phyloP scores from a whole-genome alignment of 2,329 filamentous ascomycete species.

The Cercospora janseana region DNA sequence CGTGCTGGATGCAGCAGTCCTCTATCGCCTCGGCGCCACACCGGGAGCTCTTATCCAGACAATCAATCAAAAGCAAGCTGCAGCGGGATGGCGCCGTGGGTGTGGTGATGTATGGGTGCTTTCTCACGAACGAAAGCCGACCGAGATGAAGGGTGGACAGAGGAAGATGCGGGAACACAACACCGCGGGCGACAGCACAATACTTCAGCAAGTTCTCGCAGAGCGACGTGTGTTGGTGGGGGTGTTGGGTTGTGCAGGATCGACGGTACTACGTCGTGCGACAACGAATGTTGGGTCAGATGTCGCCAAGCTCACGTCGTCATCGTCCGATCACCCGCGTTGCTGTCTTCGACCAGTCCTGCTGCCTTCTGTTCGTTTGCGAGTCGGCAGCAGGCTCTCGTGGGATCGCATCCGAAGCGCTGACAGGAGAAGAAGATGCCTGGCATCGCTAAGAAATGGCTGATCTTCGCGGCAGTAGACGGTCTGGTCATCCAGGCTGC shows the following conservation, averaged over 20 bases:
- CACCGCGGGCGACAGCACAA: too few relatives aligned
- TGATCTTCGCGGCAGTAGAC: constrained; percentile 73
- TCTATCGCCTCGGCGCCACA: neutral
- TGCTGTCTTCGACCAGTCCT: neutral
- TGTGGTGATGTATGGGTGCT: too few relatives aligned
- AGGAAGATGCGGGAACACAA: too few relatives aligned
- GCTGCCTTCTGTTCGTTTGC: neutral
- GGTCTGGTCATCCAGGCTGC: constrained; percentile 78
- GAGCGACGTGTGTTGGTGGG: too few relatives aligned
- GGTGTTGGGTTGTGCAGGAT: too few relatives aligned
- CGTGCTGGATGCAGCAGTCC: neutral
- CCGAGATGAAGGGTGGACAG: too few relatives aligned
- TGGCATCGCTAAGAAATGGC: constrained; percentile 71
- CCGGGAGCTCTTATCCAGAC: constrained; percentile 9
- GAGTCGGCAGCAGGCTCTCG: too few relatives aligned
- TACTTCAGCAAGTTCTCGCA: too few relatives aligned
- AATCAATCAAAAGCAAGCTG: constrained; percentile 9
- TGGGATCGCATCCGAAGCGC: too few relatives aligned
- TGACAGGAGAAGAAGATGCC: constrained; percentile 63
- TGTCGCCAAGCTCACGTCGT: neutral
- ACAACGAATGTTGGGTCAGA: neutral
- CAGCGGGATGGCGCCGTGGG: neutral
- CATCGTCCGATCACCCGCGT: neutral
- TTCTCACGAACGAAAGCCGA: too few relatives aligned
- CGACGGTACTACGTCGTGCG: neutral